Percentiles rank a stretch among this genome's conserved stretches.
Evolutionary conservation across 257 asterid genomes (phyloP).

Genomic region (Plantago major): DNA sequence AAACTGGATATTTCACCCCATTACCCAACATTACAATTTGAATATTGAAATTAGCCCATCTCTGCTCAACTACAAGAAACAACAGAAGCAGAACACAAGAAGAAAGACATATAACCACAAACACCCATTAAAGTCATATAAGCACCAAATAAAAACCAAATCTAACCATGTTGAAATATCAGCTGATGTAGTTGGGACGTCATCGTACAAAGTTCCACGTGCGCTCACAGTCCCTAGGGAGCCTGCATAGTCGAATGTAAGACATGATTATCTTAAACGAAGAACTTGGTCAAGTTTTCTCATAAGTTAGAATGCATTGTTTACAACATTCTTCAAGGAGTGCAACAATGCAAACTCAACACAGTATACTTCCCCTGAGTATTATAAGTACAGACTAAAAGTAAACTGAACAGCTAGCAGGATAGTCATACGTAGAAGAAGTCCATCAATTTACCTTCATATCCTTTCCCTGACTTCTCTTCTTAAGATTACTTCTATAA

Average conservation of each 20-base stretch:
- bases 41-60: background rate
- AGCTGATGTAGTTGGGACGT: slow-evolving; percentile 27
- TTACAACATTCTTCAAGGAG: too few species aligned
- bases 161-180: slow-evolving; percentile 73
- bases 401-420: too few species aligned
- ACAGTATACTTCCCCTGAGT: too few species aligned
- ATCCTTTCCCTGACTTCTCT: too few species aligned
- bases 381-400: too few species aligned
- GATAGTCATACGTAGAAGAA: too few species aligned
- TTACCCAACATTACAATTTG: background rate
- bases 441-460: too few species aligned
- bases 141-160: slow-evolving; percentile 9
- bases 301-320: slow-evolving; percentile 1
- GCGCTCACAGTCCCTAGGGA: slow-evolving; percentile 79
- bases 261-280: slow-evolving; percentile 15
- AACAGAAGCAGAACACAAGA: background rate
- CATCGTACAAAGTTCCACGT: slow-evolving; percentile 70
- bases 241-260: slow-evolving; percentile 47
- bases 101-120: background rate
- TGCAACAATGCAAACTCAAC: too few species aligned
- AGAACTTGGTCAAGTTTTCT: slow-evolving; percentile 3
- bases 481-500: too few species aligned
- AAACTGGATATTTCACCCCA: background rate
- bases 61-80: background rate
- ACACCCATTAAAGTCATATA: background rate